These are phyloP conservation scores for Aspergillus homomorphus DNA, from an alignment of 495 filamentous ascomycete species.

Conservation along the genomic window DNA sequence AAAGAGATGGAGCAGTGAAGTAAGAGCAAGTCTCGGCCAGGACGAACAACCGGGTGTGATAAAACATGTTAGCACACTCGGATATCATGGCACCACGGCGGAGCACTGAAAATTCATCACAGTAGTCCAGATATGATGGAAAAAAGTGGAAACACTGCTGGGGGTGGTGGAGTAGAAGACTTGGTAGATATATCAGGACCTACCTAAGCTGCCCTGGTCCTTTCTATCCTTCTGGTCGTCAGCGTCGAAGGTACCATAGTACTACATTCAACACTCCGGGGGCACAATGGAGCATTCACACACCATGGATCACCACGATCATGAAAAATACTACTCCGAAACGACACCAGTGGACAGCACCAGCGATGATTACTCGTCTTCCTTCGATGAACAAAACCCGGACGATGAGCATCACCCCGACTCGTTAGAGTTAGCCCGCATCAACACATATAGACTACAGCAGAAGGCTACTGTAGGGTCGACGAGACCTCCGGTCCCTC, in stretches of 20 bases:
- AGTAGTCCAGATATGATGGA: neutral
- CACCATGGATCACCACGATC: neutral
- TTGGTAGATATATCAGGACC: neutral
- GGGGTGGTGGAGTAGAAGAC: neutral
- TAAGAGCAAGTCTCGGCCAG: too few relatives aligned
- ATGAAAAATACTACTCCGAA: neutral
- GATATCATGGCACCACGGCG: neutral
- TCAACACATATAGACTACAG: conserved; percentile 27
- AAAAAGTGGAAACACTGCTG: neutral
- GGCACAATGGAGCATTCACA: neutral
- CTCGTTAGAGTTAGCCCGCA: conserved; percentile 23
- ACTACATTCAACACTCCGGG: neutral
- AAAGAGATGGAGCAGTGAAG: conserved; percentile 7
- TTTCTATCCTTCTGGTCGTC: neutral
- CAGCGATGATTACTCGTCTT: conserved; percentile 9
- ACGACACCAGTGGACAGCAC: neutral
- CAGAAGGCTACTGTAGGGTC: conserved; percentile 28
- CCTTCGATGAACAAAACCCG: conserved; percentile 3
- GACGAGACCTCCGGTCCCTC: conserved; percentile 20
- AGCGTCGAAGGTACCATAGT: neutral
- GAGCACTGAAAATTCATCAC: neutral
- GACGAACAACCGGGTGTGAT: too few relatives aligned
- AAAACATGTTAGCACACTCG: too few relatives aligned
- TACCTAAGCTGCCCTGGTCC: neutral
- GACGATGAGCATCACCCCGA: conserved; percentile 14